Percentiles rank a stretch among this genome's conserved stretches.
phyloP scores from a whole-genome alignment of 805 yeast species.

The Yarrowia yakushimensis region DNA sequence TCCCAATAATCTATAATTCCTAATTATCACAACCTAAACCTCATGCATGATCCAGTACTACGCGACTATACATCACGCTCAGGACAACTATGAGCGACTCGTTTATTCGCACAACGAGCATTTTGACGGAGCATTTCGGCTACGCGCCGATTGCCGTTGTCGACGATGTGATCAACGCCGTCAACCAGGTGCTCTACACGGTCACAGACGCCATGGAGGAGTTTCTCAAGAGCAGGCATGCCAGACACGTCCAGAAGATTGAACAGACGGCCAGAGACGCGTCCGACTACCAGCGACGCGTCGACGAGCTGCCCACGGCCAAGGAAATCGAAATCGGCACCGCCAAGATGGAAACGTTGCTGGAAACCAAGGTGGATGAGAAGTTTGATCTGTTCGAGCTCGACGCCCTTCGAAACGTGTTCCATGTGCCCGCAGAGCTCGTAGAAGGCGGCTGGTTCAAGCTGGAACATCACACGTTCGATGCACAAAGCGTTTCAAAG shows the following conservation, averaged over 20 bases:
- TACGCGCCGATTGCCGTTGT: slow-evolving; percentile 77
- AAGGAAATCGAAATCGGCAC: slow-evolving; percentile 70
- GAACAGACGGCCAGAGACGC: slow-evolving; percentile 29
- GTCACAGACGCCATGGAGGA: slow-evolving; percentile 76
- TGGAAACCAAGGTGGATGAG: slow-evolving; percentile 72
- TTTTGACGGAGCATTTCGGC: slow-evolving; percentile 82
- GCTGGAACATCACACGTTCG: slow-evolving; percentile 57
- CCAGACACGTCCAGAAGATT: slow-evolving; percentile 29
- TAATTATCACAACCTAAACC: slow-evolving; percentile 7
- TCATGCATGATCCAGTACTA: neutral
- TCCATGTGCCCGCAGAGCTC: slow-evolving; percentile 64
- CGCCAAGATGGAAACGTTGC: slow-evolving; percentile 69
- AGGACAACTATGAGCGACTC: slow-evolving; percentile 15
- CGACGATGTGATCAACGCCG: slow-evolving; percentile 85
- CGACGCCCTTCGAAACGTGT: slow-evolving; percentile 72
- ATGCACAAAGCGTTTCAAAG: neutral
- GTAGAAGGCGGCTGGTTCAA: slow-evolving; percentile 63
- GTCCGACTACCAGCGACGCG: slow-evolving; percentile 26
- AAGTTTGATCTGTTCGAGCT: slow-evolving; percentile 85
- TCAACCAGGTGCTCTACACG: slow-evolving; percentile 76
- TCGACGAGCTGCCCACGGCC: slow-evolving; percentile 26
- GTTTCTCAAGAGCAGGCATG: slow-evolving; percentile 47
- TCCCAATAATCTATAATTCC: no score
- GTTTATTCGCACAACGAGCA: slow-evolving; percentile 40
- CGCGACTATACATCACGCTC: neutral